Percentiles rank a stretch among this genome's conserved stretches.
Evolutionary conservation across 2,329 filamentous ascomycete genomes (phyloP).

Genomic region (Ampelomyces quisqualis): DNA sequence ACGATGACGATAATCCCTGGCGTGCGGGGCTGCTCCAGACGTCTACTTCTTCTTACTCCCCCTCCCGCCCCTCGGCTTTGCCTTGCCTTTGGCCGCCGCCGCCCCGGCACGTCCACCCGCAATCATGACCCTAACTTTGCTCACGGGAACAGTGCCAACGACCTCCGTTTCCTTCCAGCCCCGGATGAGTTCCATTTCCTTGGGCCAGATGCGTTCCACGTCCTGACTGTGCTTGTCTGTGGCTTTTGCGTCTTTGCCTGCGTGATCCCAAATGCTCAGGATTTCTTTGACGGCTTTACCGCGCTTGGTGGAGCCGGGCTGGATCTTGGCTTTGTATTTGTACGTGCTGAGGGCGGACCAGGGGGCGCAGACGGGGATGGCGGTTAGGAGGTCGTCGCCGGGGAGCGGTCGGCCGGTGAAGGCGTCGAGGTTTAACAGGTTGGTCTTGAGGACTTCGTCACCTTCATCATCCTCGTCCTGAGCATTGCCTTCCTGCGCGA

Average conservation of each 20-base stretch:
- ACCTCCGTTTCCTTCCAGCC: constrained; percentile 79
- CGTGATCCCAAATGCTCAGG: constrained; percentile 74
- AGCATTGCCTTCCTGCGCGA: constrained; percentile 30
- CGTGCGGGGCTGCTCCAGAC: too few species aligned
- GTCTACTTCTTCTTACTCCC: constrained; percentile 33
- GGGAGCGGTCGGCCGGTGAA: constrained; percentile 76
- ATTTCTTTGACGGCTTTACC: constrained; percentile 93
- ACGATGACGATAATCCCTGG: too few species aligned
- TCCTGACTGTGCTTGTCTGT: constrained; percentile 51
- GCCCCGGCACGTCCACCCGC: constrained; percentile 43
- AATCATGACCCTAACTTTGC: constrained; percentile 78
- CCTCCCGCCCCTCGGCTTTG: constrained; percentile 32
- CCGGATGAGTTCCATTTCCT: constrained; percentile 82
- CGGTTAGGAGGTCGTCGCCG: constrained; percentile 77
- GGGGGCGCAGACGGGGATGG: constrained; percentile 63
- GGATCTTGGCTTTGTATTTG: constrained; percentile 95
- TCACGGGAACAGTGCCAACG: constrained; percentile 76
- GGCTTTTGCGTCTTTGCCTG: constrained; percentile 53
- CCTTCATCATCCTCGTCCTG: constrained; percentile 58
- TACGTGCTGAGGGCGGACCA: constrained; percentile 66
- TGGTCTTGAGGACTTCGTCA: constrained; percentile 52
- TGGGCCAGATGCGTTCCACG: constrained; percentile 76
- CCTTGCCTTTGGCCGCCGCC: constrained; percentile 22
- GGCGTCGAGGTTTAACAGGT: constrained; percentile 57
- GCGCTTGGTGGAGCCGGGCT: constrained; percentile 87